These are phyloP conservation scores for Pelargonium australe DNA, from an alignment of 441 rosid species.

Conservation along the genomic window DNA sequence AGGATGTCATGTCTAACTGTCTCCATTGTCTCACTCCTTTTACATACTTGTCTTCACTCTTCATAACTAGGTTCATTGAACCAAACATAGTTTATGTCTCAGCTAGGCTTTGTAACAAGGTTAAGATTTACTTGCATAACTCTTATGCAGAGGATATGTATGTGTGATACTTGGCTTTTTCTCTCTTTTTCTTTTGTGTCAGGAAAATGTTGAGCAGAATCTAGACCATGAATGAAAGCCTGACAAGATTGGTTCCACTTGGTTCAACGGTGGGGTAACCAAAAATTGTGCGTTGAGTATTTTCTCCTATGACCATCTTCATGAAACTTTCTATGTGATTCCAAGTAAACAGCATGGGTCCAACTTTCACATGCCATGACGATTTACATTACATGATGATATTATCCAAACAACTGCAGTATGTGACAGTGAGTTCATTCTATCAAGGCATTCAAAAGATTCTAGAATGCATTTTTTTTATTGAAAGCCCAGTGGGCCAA, in stretches of 20 bases:
- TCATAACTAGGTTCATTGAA: not conserved
- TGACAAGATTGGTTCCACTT: no score
- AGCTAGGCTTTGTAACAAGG: not conserved
- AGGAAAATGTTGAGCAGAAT: not conserved
- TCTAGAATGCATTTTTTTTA: not conserved
- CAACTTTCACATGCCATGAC: not conserved
- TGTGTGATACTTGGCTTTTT: not conserved
- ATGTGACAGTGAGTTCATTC: not conserved
- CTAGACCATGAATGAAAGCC: not conserved
- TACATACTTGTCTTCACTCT: slow-evolving; percentile 5
- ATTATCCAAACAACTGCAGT: not conserved
- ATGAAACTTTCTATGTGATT: no score
- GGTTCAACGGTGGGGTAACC: no score
- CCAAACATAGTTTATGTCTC: not conserved
- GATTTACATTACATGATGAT: not conserved
- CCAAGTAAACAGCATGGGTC: not conserved
- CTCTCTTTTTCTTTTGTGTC: not conserved
- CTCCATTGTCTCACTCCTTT: slow-evolving; percentile 3
- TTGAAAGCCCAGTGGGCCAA: no score
- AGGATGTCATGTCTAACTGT: slow-evolving; percentile 6
- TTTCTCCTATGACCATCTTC: no score
- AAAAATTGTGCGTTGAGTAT: no score
- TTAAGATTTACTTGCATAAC: not conserved
- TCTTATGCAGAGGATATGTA: not conserved
- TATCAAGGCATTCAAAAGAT: not conserved